Evolutionary conservation across 2,329 filamentous ascomycete species (phyloP), one percentile per base, ranked within the genome.

Genomic region (Pseudogymnoascus destructans): DNA sequence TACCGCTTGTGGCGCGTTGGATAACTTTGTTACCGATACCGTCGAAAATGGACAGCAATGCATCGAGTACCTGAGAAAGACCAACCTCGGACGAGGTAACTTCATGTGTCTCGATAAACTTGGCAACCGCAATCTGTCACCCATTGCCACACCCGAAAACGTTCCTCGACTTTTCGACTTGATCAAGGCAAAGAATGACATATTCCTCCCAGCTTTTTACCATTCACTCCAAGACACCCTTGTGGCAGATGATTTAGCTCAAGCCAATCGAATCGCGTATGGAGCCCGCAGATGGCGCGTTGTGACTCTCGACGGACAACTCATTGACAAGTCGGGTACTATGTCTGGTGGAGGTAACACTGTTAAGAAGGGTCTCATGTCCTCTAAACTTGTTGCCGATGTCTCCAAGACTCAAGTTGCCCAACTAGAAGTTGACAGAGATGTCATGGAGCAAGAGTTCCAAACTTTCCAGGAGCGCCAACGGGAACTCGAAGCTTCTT

Each of bases 311-410:
- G 89, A 91, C 61, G 93, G 93, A 55, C 91, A 96, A 71, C 79
- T 98, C 57, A 97, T 98, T 64, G 93, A 98, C 74, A 95, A 95
- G 70, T 96, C 92, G 0, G 93, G 93, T 77, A 97, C 93, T 33
- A 97, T 98, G 93, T 95, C 89, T 60, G 93, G 93, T 76, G 93
- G 93, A 77, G 93, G 93, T 59, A 92, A 82, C 49, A 87, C 88
- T 13, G 88, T 93, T 59, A 91, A 92, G 66, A 89, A 85, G 68
- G 95, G 95, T 0, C 83, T 90, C 59, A 98, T 98, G 95, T 97
- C 92, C 0, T 95, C 91, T 9, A 97, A 95, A 72, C 83, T 95
- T 49, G 85, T 87, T n/a, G 81, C 88, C 1, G 89, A 95, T 59
- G 87, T 86, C 13, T 87, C 84, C 57, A 91, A 89, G 70, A 92